phyloP scores from a whole-genome alignment of 345 rosid species.

The Kernera saxatilis region DNA sequence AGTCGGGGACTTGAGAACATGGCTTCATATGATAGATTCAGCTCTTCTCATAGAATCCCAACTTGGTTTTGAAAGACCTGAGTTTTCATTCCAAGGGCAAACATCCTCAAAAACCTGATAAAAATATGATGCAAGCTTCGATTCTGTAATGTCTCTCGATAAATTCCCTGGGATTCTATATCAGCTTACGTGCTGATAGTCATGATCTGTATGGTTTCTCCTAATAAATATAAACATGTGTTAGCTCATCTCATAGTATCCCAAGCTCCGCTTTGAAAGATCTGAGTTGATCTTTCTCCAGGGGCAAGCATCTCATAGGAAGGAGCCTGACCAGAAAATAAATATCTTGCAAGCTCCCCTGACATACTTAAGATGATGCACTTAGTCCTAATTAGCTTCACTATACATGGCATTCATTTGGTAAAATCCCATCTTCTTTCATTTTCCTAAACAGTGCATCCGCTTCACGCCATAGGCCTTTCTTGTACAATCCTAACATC shows the following conservation, averaged over 20 bases:
- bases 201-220: background rate
- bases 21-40: background rate
- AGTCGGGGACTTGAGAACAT: background rate
- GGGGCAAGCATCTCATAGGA: background rate
- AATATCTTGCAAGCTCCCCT: slow-evolving; percentile 6
- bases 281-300: slow-evolving; percentile 3
- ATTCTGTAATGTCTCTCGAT: background rate
- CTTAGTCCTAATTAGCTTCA: background rate
- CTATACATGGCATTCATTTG: slow-evolving; percentile 13
- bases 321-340: background rate
- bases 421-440: slow-evolving; percentile 26
- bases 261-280: background rate
- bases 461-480: slow-evolving; percentile 28
- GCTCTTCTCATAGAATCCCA: background rate
- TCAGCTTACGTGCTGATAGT: background rate
- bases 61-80: background rate
- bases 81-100: background rate
- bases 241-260: background rate
- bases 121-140: background rate
- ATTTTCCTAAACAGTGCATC: slow-evolving; percentile 29
- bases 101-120: background rate
- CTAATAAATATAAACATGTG: slow-evolving; percentile 1
- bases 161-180: background rate
- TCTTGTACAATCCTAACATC: slow-evolving; percentile 33
- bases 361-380: background rate